Evolutionary conservation across 306 rosid genomes (phyloP), one percentile per base, ranked within the genome.

Genomic region (Delonix regia): DNA sequence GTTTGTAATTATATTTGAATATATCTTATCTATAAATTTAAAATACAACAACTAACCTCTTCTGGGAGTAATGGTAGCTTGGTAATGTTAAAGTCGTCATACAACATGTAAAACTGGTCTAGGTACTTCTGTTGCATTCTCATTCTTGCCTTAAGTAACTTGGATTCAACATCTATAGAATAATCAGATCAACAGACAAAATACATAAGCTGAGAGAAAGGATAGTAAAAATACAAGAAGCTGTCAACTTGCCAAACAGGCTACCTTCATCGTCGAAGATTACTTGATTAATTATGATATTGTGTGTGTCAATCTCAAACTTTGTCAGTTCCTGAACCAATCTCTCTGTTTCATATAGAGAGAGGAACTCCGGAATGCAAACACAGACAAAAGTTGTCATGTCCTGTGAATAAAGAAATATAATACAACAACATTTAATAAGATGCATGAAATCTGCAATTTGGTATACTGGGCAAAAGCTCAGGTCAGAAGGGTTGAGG

Each of bases 291-390:
- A 90, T 88, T 63, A 90, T 85, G 41, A 90, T 90, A 74, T 90
- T 90, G 80, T 90, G 92, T 4, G 95, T 88, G 75, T 90, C 95
- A 5, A 88, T 90, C 87, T 90, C 95, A 51, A 90, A 90, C 77
- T 88, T 90, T 39, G 95, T 30, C 47, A 90, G 90, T 78, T 90
- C 92, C 81, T 90, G 92, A 49, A 90, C 95, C 53, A 90, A 75
- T 86, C 95, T 88, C 92, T 88, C 92, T 5, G 95, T 90, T 85
- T 90, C 95, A 68, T 88, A 90, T 36, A 90, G 89, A 42, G 95
- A 88, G 28, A 90, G 90, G 81, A 90, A 88, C 84, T 90, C 95
- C 2, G 92, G 95, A 80, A 88, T 90, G 88, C 95, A 90, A 70
- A 90, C 95, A 80, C 95, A 90, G 62, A 90, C 68, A 33, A 90